Percentiles rank a stretch among this genome's conserved stretches.
These are phyloP conservation scores for Neopestalotiopsis clavispora DNA, from an alignment of 2,329 filamentous ascomycete genomes.

Conservation along the genomic window DNA sequence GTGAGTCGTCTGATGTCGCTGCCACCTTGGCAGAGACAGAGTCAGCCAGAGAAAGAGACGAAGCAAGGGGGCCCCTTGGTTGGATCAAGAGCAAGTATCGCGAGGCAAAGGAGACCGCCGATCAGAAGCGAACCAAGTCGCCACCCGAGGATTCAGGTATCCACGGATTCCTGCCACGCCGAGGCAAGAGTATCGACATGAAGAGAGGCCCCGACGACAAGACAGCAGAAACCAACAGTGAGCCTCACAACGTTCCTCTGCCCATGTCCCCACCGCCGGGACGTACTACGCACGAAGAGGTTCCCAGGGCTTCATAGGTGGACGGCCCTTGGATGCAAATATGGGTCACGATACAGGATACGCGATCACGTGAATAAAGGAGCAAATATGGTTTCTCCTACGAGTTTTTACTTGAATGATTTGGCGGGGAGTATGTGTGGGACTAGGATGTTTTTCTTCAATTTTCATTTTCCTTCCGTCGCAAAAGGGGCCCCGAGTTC, in stretches of 20 bases:
- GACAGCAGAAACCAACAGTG: slow-evolving; percentile 20
- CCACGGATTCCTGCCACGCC: slow-evolving; percentile 37
- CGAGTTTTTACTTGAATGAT: slow-evolving; percentile 5
- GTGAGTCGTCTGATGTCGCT: slow-evolving; percentile 54
- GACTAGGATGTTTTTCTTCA: background rate
- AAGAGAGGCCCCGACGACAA: slow-evolving; percentile 47
- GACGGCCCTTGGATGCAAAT: slow-evolving; percentile 11
- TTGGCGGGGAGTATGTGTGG: slow-evolving; percentile 9
- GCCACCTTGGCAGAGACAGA: slow-evolving; percentile 44
- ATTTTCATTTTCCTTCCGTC: background rate
- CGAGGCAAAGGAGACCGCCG: slow-evolving; percentile 61
- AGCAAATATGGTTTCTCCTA: background rate
- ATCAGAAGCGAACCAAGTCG: slow-evolving; percentile 61
- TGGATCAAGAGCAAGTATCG: slow-evolving; percentile 67
- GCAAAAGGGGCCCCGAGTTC: background rate
- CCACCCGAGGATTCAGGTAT: slow-evolving; percentile 49
- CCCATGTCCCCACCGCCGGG: slow-evolving; percentile 33
- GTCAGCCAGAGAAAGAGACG: slow-evolving; percentile 46
- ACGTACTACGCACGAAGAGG: slow-evolving; percentile 31
- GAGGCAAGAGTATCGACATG: slow-evolving; percentile 55
- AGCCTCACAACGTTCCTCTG: slow-evolving; percentile 32
- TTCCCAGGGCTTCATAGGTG: slow-evolving; percentile 27
- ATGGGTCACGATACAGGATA: slow-evolving; percentile 15
- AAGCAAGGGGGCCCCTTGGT: slow-evolving; percentile 56
- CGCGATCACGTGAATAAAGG: slow-evolving; percentile 1